Evolutionary conservation across 805 yeast species (phyloP).

Genomic region (Candida chilensis): DNA sequence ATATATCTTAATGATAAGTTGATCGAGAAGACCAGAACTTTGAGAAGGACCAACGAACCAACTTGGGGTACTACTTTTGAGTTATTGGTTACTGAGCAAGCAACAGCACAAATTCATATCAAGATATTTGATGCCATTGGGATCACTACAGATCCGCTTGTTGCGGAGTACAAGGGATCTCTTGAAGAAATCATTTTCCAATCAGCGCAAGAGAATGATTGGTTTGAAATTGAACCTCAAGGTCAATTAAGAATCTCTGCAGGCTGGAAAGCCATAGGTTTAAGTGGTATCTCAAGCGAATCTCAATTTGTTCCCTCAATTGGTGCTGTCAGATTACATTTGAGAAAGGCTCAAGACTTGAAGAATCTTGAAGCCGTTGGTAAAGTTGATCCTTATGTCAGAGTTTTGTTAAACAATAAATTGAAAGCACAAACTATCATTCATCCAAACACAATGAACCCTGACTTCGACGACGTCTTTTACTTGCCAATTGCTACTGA

Average conservation of each 20-base stretch:
- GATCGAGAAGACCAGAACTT: constrained; percentile 47
- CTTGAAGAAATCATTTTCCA: constrained; percentile 48
- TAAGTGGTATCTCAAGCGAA: constrained; percentile 38
- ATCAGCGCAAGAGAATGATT: constrained; percentile 37
- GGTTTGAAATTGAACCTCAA: constrained; percentile 39
- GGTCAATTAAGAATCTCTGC: constrained; percentile 50
- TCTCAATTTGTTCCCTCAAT: constrained; percentile 46
- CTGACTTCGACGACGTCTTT: constrained; percentile 48
- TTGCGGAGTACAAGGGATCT: constrained; percentile 44
- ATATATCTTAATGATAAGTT: constrained; percentile 48
- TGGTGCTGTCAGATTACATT: constrained; percentile 55
- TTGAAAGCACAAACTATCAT: constrained; percentile 44
- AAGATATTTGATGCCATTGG: constrained; percentile 54
- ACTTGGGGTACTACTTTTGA: constrained; percentile 60
- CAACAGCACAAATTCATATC: constrained; percentile 44
- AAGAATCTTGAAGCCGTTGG: constrained; percentile 59
- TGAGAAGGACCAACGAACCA: constrained; percentile 66
- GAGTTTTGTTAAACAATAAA: constrained; percentile 49
- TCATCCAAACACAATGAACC: constrained; percentile 44
- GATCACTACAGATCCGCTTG: constrained; percentile 28
- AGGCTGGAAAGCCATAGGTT: constrained; percentile 62
- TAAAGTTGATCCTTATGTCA: constrained; percentile 67
- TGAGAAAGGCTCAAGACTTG: constrained; percentile 44
- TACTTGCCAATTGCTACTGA: constrained; percentile 55
- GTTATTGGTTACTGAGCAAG: constrained; percentile 51